phyloP scores from a whole-genome alignment of 2,329 filamentous ascomycete species.

The Epichloe elymi region DNA sequence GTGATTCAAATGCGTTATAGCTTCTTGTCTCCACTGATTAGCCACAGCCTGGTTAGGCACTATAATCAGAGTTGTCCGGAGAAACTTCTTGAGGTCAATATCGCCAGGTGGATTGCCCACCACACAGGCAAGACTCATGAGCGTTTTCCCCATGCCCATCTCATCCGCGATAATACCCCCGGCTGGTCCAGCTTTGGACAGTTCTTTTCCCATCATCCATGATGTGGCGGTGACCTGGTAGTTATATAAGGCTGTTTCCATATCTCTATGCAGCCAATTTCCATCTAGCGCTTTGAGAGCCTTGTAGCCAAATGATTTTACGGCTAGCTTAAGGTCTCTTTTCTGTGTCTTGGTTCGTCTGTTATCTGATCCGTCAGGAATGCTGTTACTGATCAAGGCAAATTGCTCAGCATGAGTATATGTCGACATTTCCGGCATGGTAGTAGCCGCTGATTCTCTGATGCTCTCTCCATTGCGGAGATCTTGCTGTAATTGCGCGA shows the following conservation, averaged over 20 bases:
- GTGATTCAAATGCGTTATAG: slow-evolving; percentile 12
- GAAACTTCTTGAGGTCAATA: slow-evolving; percentile 23
- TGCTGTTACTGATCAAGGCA: background rate
- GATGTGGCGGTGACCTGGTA: slow-evolving; percentile 38
- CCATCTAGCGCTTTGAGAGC: background rate
- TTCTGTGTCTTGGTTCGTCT: background rate
- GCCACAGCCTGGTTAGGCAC: slow-evolving; percentile 13
- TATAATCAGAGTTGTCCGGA: slow-evolving; percentile 21
- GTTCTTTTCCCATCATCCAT: slow-evolving; percentile 43
- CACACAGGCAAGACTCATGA: slow-evolving; percentile 66
- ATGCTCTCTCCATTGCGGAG: background rate
- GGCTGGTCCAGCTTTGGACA: slow-evolving; percentile 26
- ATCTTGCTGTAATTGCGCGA: background rate
- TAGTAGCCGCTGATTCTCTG: background rate
- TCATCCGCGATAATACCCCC: slow-evolving; percentile 49
- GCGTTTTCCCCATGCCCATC: slow-evolving; percentile 56
- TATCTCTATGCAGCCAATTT: background rate
- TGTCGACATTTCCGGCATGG: background rate
- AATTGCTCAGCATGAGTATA: background rate
- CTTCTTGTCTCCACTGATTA: slow-evolving; percentile 17
- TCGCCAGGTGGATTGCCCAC: slow-evolving; percentile 37
- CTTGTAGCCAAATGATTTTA: background rate
- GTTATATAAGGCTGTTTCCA: slow-evolving; percentile 1
- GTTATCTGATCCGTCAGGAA: background rate
- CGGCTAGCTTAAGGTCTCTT: background rate